Conservation (phyloP, 176 grass and related monocot species). For the Eleusine coracana region DNA sequence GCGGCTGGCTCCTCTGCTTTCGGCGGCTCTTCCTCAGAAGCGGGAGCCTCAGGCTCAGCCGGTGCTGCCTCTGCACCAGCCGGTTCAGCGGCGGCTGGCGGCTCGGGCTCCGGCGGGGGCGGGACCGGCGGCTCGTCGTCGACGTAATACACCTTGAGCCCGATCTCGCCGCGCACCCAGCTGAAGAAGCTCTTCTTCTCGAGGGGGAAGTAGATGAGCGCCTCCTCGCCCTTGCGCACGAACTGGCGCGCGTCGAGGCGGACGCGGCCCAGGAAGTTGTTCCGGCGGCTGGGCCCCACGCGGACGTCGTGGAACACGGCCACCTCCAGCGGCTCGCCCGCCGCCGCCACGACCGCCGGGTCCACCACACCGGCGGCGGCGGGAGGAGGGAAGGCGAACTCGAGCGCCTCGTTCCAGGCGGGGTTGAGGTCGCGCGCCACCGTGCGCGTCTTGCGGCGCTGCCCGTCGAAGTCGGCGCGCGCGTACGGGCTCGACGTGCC, state of each 20-base stretch:
- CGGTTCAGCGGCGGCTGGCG: neutral
- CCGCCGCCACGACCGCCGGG: slow-evolving; percentile 14
- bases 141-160: slow-evolving; percentile 77
- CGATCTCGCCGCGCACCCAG: slow-evolving; percentile 85
- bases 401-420: slow-evolving; percentile 77
- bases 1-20: slow-evolving; percentile 17
- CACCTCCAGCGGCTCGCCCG: slow-evolving; percentile 66
- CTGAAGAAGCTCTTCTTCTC: slow-evolving; percentile 77
- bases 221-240: slow-evolving; percentile 91
- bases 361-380: slow-evolving; percentile 17
- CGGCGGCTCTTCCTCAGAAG: slow-evolving; percentile 2
- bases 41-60: slow-evolving; percentile 10
- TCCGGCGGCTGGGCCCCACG: slow-evolving; percentile 69
- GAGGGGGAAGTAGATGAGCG: slow-evolving; percentile 77
- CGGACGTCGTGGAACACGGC: slow-evolving; percentile 65
- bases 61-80: neutral
- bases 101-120: slow-evolving; percentile 30
- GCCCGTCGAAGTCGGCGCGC: slow-evolving; percentile 82
- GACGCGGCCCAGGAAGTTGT: slow-evolving; percentile 83
- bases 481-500: slow-evolving; percentile 93
- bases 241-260: slow-evolving; percentile 70
- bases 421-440: slow-evolving; percentile 68
- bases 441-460: slow-evolving; percentile 83
- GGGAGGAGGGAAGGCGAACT: slow-evolving; percentile 57
- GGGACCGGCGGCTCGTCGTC: slow-evolving; percentile 55